Percentiles rank a stretch among this genome's conserved stretches.
Conservation (phyloP, 2,329 filamentous ascomycete genomes). For the Aspergillus terreus region DNA sequence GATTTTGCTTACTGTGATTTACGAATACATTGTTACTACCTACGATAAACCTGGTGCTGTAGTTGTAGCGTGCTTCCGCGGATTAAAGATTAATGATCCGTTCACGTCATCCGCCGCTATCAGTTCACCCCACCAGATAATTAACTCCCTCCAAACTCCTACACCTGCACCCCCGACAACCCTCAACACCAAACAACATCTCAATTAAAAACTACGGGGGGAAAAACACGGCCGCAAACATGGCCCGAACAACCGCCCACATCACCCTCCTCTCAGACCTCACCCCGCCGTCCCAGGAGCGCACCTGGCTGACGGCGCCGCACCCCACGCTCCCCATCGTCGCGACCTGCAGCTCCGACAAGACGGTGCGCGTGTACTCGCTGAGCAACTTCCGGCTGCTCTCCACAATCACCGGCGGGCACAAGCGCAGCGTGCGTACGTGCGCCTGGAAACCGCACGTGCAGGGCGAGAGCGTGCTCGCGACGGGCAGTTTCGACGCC, state of each 20-base stretch:
- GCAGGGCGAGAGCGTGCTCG: conserved; percentile 68
- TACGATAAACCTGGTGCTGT: too few species aligned
- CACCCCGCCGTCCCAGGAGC: conserved; percentile 51
- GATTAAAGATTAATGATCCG: neutral
- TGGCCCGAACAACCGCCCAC: conserved; percentile 4
- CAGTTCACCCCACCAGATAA: neutral
- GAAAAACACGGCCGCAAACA: conserved; percentile 3
- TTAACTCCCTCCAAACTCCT: too few species aligned
- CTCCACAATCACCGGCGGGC: conserved; percentile 77
- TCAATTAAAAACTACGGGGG: neutral
- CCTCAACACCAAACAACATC: neutral
- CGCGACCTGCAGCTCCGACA: conserved; percentile 82
- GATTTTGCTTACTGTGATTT: neutral
- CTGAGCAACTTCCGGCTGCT: conserved; percentile 75
- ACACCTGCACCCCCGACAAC: neutral
- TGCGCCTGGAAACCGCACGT: conserved; percentile 81
- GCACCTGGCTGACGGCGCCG: conserved; percentile 80
- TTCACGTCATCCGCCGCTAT: neutral
- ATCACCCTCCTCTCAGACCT: conserved; percentile 50
- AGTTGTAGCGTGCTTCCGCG: too few species aligned
- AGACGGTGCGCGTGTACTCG: conserved; percentile 85
- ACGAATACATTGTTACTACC: neutral
- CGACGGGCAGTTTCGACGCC: conserved; percentile 90
- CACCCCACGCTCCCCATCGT: conserved; percentile 85
- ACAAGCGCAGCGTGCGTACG: conserved; percentile 83